Evolutionary conservation across 1,284 basidiomycete species (phyloP), one percentile per base, ranked within the genome.

Genomic region (Tylopilus sp.): DNA sequence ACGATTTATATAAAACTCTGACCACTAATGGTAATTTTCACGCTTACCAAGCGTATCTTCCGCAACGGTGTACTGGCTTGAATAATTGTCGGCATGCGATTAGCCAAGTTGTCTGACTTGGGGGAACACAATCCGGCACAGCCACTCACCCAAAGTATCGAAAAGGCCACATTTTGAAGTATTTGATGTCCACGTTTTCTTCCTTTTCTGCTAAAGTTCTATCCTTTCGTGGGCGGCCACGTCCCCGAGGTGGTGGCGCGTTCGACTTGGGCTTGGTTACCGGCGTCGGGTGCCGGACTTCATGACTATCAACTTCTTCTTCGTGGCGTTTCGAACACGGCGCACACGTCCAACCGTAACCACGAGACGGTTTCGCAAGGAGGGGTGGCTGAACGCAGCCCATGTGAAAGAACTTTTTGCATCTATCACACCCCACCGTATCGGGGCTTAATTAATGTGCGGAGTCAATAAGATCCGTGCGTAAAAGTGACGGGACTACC

Each of bases 341-440:
- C 0, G 91, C 91, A 61, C 97, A 99, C 4, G 92, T 93, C 96
- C 96, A 99, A 29, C 92, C 93, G 71, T 97, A 98, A 21, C 97
- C 97, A 56, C 94, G 86, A 16, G 94, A 92, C 2, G 96, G 97
- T 69, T 98, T 98, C 4, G 89, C 88, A n/a, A 79, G 72, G n/a
- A 99, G 75, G 2, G 96, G 95, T 19, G 97, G 96, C 53, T 87
- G 87, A 45, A 97, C 86, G 64, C 96, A 99, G 51, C 75, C 69
- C 90, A 98, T 97, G 71, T 99, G 96, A 72, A 94, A 99, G 73
- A 85, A 91, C 54, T 83, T 82, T 71, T 94, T 92, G 77, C 96
- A 99, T 31, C 87, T 79, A 67, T 96, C 93, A 76, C 96, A 99
- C 62, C 86, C 84, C 37, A 99, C 92, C 3, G 91, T 89, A 58